These are phyloP conservation scores for Physaria fendleri DNA, from an alignment of 345 rosid genomes.

Conservation along the genomic window DNA sequence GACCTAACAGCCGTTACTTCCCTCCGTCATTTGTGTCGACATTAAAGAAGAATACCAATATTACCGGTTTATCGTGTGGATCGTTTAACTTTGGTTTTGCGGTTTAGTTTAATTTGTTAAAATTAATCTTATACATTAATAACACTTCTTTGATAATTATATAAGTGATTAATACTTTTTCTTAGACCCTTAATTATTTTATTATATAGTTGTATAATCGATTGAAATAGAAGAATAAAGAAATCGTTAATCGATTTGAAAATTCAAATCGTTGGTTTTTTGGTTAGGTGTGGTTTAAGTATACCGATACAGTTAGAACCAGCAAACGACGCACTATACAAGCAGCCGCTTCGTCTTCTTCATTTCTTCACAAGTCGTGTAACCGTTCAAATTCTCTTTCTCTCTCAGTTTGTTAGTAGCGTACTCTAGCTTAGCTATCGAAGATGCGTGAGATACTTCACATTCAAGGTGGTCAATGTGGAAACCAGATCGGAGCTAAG, in stretches of 20 bases:
- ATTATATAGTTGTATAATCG: too few relatives aligned
- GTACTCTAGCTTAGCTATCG: not conserved
- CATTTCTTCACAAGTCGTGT: conserved; percentile 15
- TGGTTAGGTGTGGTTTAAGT: conserved; percentile 7
- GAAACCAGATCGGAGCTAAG: conserved; percentile 73
- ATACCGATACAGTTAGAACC: conserved; percentile 14
- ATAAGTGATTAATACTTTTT: too few relatives aligned
- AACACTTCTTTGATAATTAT: too few relatives aligned
- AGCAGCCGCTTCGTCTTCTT: conserved; percentile 14
- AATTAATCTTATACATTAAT: too few relatives aligned
- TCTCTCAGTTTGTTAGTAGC: not conserved
- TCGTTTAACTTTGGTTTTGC: not conserved
- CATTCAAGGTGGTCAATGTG: conserved; percentile 72
- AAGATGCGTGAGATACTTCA: conserved; percentile 78
- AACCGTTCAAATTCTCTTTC: not conserved
- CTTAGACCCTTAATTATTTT: too few relatives aligned
- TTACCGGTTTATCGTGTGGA: conserved; percentile 6
- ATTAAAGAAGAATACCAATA: conserved; percentile 13
- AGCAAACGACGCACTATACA: conserved; percentile 19
- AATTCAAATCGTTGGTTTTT: not conserved
- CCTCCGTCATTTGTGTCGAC: conserved; percentile 32
- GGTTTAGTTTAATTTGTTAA: not conserved
- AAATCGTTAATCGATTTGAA: too few relatives aligned
- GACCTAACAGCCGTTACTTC: conserved; percentile 34
- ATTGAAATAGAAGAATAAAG: too few relatives aligned